A percentile compares a stretch with the other conserved stretches of the same genome.
phyloP scores from a whole-genome alignment of 129 eudicot species.

The Arctium minus region DNA sequence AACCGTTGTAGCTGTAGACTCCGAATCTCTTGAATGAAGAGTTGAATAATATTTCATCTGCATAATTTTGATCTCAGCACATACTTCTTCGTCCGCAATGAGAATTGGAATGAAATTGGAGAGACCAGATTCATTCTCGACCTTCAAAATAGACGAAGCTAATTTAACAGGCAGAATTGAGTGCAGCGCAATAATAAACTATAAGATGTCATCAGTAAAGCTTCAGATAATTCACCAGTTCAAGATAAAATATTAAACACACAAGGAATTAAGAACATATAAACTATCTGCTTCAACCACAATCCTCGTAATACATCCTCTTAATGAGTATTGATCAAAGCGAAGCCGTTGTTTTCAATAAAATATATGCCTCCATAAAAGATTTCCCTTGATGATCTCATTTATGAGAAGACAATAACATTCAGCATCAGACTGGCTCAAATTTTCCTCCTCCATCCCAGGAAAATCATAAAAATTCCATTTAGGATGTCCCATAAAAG shows the following conservation, averaged over 20 bases:
- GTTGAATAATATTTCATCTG: slow-evolving; percentile 47
- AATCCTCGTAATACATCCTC: not conserved
- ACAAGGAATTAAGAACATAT: not conserved
- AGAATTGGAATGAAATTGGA: slow-evolving; percentile 92
- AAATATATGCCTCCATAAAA: not conserved
- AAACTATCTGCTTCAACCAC: not conserved
- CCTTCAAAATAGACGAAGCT: slow-evolving; percentile 43
- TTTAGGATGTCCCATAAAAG: not conserved
- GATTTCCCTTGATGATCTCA: not conserved
- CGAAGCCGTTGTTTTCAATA: not conserved
- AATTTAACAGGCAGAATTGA: not conserved
- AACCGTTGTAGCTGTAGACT: slow-evolving; percentile 19
- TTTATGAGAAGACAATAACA: not conserved
- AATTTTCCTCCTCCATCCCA: not conserved
- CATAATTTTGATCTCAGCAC: slow-evolving; percentile 62
- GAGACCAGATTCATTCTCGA: slow-evolving; percentile 82
- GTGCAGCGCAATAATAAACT: not conserved
- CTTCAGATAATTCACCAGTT: not conserved
- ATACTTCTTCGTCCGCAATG: slow-evolving; percentile 62
- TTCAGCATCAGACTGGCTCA: not conserved
- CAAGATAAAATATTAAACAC: not conserved
- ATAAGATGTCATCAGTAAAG: not conserved
- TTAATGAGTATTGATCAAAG: not conserved
- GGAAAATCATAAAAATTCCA: not conserved
- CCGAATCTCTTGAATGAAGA: slow-evolving; percentile 23